Percentiles rank a stretch among this genome's conserved stretches.
phyloP scores from a whole-genome alignment of 2,329 filamentous ascomycete genomes.

The Exophiala calicioides region DNA sequence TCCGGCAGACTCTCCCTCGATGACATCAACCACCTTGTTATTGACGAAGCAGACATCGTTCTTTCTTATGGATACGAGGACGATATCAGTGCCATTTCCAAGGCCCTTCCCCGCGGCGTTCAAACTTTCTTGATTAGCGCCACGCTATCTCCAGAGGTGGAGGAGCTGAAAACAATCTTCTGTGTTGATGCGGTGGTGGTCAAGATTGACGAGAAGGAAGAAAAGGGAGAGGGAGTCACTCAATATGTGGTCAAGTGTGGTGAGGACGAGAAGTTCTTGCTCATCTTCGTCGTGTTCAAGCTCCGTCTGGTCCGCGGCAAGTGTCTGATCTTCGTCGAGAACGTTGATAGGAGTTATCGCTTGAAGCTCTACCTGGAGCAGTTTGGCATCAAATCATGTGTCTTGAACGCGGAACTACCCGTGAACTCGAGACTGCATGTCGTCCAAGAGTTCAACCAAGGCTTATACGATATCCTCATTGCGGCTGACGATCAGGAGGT shows the following conservation, averaged over 20 bases:
- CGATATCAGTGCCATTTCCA: conserved; percentile 77
- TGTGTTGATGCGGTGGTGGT: conserved; percentile 77
- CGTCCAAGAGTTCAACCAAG: conserved; percentile 95
- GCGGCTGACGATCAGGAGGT: conserved; percentile 90
- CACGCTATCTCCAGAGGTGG: conserved; percentile 83
- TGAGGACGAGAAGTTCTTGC: conserved; percentile 96
- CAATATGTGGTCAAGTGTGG: conserved; percentile 87
- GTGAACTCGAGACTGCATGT: conserved; percentile 92
- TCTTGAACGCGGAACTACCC: conserved; percentile 90
- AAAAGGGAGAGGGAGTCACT: conserved; percentile 72
- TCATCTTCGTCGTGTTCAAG: conserved; percentile 94
- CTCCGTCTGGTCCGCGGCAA: conserved; percentile 92
- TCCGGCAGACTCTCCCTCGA: conserved; percentile 69
- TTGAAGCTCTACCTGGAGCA: conserved; percentile 95
- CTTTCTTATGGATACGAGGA: conserved; percentile 93
- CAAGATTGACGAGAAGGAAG: conserved; percentile 79
- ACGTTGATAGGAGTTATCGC: conserved; percentile 86
- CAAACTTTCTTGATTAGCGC: conserved; percentile 95
- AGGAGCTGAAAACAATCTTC: conserved; percentile 81
- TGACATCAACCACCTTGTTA: conserved; percentile 73
- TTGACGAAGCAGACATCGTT: conserved; percentile 93
- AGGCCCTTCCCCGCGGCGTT: conserved; percentile 76
- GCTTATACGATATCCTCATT: conserved; percentile 96
- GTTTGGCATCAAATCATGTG: conserved; percentile 90
- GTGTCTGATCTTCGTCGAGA: conserved; percentile 78